Evolutionary conservation across 2,329 filamentous ascomycete genomes (phyloP), one percentile per base, ranked within the genome.

Genomic region (Eutypella sp.): DNA sequence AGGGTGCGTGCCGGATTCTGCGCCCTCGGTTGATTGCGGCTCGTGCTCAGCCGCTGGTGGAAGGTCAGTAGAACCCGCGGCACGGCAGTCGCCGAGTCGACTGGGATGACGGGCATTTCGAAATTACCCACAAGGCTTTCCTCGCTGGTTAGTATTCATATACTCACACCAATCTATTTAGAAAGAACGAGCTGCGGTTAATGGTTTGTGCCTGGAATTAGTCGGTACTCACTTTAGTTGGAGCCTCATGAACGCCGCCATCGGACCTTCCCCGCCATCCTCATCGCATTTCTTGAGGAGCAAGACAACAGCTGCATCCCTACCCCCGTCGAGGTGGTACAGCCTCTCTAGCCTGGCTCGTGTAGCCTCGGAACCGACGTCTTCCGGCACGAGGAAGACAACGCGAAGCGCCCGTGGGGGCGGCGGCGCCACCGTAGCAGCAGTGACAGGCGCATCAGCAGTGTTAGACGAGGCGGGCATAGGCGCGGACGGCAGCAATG

Each of bases 261-360:
- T 64, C 24, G 57, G 53, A 36, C 39, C 57, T 23, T 46, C 46
- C n/a, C 63, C 45, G 11, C 53, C 57, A 10, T 49, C 43, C 11
- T 55, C 50, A 4, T 62, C n/a, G n/a, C n/a, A n/a, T n/a, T n/a
- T 58, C 33, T 59, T 57, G 34, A 77, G 51, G 15, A 79, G 59
- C 43, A 78, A 70, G 15, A 79, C 40, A 22, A 75, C 56, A n/a
- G 64, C 73, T 9, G 64, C 55, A 45, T 70, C 61, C 45, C 55
- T 58, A 3, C 67, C 66, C 19, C 66, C 69, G 44, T 65, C 73
- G 24, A 72, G 57, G 44, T 67, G 53, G 29, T 60, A 65, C 10
- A 78, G 57, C 15, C 68, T 64, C 47, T 72, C 65, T 13, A 75
- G 60, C 16, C 67, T 69, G 40, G 55, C 46, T 15, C 54, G 53